These are phyloP conservation scores for Cydonia oblonga DNA, from an alignment of 331 rosid genomes.

Conservation along the genomic window DNA sequence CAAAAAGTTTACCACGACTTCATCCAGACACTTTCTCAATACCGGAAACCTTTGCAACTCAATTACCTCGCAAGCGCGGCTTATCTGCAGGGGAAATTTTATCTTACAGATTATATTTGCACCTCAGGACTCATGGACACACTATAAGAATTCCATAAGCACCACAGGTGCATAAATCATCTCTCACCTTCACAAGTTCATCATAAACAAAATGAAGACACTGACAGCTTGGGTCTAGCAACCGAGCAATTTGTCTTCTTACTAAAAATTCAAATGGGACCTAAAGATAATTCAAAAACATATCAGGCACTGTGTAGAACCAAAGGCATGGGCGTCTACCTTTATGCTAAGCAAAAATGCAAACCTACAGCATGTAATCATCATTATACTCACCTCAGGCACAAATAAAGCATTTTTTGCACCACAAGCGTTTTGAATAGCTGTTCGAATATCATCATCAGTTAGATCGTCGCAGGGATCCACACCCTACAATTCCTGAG, in stretches of 20 bases:
- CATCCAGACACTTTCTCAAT: constrained; percentile 32
- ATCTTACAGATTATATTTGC: neutral
- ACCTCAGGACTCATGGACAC: constrained; percentile 1
- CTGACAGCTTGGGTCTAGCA: constrained; percentile 39
- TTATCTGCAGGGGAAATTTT: constrained; percentile 21
- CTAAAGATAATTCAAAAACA: constrained; percentile 5
- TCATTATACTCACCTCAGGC: constrained; percentile 26
- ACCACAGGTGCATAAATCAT: neutral
- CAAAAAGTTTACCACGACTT: constrained; percentile 26
- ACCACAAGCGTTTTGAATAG: constrained; percentile 42
- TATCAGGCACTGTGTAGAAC: neutral
- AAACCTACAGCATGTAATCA: neutral
- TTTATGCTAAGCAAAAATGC: neutral
- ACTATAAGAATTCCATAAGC: neutral
- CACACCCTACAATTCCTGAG: constrained; percentile 22
- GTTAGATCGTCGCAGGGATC: constrained; percentile 34
- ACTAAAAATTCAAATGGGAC: constrained; percentile 37
- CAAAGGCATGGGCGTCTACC: too few relatives aligned
- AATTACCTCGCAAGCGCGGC: constrained; percentile 22
- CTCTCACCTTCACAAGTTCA: constrained; percentile 29
- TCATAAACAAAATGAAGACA: constrained; percentile 31
- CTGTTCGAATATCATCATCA: constrained; percentile 34
- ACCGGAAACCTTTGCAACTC: constrained; percentile 33
- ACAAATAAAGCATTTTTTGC: constrained; percentile 29
- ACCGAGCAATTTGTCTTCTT: constrained; percentile 28